Conservation (phyloP, 2,329 filamentous ascomycete genomes). For the Aspergillus sp. region DNA sequence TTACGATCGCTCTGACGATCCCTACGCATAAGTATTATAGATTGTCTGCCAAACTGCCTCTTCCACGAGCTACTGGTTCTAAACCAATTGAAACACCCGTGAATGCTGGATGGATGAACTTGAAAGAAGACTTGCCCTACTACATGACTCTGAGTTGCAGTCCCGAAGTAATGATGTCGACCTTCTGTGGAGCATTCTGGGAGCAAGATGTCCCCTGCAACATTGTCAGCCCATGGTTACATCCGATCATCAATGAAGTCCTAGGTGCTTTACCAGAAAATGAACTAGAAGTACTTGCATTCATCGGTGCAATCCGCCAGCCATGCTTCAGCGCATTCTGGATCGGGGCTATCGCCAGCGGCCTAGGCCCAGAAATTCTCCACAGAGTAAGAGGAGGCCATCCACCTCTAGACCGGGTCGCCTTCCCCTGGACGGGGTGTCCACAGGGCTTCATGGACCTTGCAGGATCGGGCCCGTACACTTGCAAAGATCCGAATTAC, state of each 20-base stretch:
- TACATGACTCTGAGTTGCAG: slow-evolving; percentile 22
- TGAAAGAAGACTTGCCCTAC: slow-evolving; percentile 16
- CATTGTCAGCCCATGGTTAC: slow-evolving; percentile 20
- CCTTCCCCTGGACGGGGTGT: slow-evolving; percentile 17
- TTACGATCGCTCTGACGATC: slow-evolving; percentile 16
- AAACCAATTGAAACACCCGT: rapidly evolving
- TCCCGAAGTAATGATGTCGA: slow-evolving; percentile 16
- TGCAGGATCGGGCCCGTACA: slow-evolving; percentile 15
- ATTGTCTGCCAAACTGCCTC: slow-evolving; percentile 13
- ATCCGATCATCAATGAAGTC: slow-evolving; percentile 18
- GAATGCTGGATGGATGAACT: neutral
- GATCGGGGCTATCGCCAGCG: slow-evolving; percentile 14
- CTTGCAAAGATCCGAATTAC: neutral
- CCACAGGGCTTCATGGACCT: slow-evolving; percentile 20
- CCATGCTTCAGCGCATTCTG: slow-evolving; percentile 15
- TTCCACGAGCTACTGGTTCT: neutral
- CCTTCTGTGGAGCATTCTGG: slow-evolving; percentile 21
- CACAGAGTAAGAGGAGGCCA: neutral
- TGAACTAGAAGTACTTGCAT: slow-evolving; percentile 12
- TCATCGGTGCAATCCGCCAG: slow-evolving; percentile 17
- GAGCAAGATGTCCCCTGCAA: slow-evolving; percentile 20
- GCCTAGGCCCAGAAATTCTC: slow-evolving; percentile 12
- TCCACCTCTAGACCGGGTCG: slow-evolving; percentile 13
- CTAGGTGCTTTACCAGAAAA: neutral
- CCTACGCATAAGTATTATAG: slow-evolving; percentile 15